Evolutionary conservation across 345 rosid genomes (phyloP).

Genomic region (Kernera saxatilis): DNA sequence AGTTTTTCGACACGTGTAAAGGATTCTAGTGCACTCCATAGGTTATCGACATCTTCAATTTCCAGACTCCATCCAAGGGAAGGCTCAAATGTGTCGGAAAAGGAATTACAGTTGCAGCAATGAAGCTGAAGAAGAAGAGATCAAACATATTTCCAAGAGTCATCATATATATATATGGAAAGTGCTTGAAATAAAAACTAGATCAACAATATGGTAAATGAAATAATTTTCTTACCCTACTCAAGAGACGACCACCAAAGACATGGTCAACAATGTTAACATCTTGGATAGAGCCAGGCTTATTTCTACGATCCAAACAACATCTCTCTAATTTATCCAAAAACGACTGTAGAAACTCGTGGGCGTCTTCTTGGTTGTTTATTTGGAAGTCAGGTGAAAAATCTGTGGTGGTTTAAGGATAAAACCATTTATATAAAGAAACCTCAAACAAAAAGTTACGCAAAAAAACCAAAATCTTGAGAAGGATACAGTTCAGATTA

Average conservation of each 20-base stretch:
- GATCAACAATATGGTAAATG: background rate
- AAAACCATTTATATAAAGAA: background rate
- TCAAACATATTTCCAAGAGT: background rate
- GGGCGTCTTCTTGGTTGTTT: conserved; percentile 84
- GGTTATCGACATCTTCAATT: conserved; percentile 55
- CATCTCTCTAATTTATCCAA: conserved; percentile 66
- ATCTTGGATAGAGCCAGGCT: conserved; percentile 13
- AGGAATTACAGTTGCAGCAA: conserved; percentile 61
- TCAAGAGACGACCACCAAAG: conserved; percentile 78
- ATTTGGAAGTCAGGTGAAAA: conserved; percentile 53
- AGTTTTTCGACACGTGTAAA: conserved; percentile 73
- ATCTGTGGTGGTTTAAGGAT: conserved; percentile 45
- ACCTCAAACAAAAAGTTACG: background rate
- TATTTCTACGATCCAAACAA: conserved; percentile 34
- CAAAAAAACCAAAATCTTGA: background rate
- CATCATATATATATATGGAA: background rate
- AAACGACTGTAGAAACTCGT: conserved; percentile 73
- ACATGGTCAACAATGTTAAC: conserved; percentile 53
- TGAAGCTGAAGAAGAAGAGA: conserved; percentile 38
- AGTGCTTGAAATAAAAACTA: background rate
- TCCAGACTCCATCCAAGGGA: conserved; percentile 68
- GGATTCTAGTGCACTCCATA: conserved; percentile 58
- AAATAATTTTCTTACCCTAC: conserved; percentile 44
- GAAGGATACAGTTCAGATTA: conserved; percentile 60
- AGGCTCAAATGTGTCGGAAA: conserved; percentile 57